Evolutionary conservation across 2,329 filamentous ascomycete species (phyloP).

Genomic region (Ceratocystis albifundus): DNA sequence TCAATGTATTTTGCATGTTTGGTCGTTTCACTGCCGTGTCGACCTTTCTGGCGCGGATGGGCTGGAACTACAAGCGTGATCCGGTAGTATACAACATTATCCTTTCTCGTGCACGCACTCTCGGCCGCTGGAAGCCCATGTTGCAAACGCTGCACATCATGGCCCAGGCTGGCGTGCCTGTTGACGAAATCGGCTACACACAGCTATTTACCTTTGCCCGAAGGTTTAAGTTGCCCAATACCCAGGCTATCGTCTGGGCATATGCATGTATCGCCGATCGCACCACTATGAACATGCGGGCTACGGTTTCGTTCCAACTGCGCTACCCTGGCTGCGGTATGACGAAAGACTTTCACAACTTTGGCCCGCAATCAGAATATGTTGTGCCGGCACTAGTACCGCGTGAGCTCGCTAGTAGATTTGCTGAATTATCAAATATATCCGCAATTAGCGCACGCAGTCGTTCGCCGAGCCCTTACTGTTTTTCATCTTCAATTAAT

Average conservation of each 20-base stretch:
- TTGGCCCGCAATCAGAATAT: constrained; percentile 8
- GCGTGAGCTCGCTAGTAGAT: constrained; percentile 7
- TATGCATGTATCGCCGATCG: constrained; percentile 28
- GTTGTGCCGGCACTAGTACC: constrained; percentile 22
- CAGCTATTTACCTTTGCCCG: constrained; percentile 18
- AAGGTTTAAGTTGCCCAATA: constrained; percentile 25
- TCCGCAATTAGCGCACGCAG: background rate
- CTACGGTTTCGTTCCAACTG: constrained; percentile 23
- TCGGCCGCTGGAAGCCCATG: constrained; percentile 6
- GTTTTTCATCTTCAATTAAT: background rate
- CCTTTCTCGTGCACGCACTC: constrained; percentile 17
- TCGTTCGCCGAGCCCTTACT: background rate
- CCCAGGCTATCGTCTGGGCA: constrained; percentile 30
- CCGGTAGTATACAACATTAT: constrained; percentile 19
- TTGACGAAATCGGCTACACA: constrained; percentile 16
- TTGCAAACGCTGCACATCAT: constrained; percentile 1
- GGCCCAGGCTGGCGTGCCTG: background rate
- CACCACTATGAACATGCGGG: constrained; percentile 28
- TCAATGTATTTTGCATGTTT: constrained; percentile 36
- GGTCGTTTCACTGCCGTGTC: constrained; percentile 25
- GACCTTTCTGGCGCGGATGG: background rate
- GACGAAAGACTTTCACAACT: background rate
- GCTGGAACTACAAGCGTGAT: constrained; percentile 8
- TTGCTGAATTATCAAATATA: background rate
- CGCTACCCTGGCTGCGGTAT: constrained; percentile 19